These are phyloP conservation scores for Acrodontium crateriforme DNA, from an alignment of 2,329 filamentous ascomycete species.

Conservation along the genomic window DNA sequence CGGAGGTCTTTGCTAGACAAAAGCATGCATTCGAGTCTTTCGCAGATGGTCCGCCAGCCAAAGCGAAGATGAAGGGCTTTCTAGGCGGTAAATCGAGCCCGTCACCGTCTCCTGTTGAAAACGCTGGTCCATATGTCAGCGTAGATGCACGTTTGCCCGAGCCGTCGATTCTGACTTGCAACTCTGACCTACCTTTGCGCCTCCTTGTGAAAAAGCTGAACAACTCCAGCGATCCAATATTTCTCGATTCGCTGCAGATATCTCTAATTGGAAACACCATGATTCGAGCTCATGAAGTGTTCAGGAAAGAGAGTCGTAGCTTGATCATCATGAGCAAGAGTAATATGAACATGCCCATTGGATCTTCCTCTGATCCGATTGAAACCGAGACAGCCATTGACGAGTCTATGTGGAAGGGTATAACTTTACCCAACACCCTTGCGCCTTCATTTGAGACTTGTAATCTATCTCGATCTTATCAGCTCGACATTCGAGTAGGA, in stretches of 20 bases:
- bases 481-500: conserved; percentile 69
- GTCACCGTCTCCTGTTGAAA: conserved; percentile 13
- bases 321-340: conserved; percentile 64
- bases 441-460: conserved; percentile 79
- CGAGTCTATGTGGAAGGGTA: conserved; percentile 60
- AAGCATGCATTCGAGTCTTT: conserved; percentile 42
- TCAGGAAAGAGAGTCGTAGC: conserved; percentile 53
- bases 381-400: conserved; percentile 33
- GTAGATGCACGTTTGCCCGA: conserved; percentile 78
- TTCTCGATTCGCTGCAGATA: conserved; percentile 66
- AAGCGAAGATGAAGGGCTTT: conserved; percentile 42
- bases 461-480: conserved; percentile 70
- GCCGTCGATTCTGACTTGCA: conserved; percentile 79
- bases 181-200: conserved; percentile 67
- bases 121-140: conserved; percentile 44
- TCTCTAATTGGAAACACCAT: conserved; percentile 68
- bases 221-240: conserved; percentile 54
- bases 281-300: conserved; percentile 63
- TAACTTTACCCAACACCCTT: conserved; percentile 68
- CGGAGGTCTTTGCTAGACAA: conserved; percentile 74
- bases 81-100: conserved; percentile 35
- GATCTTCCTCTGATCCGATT: conserved; percentile 39
- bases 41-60: conserved; percentile 15
- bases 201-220: conserved; percentile 66
- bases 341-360: conserved; percentile 59